A percentile compares a stretch with the other conserved stretches of the same genome.
These are phyloP conservation scores for Candolleomyces aberdarensis DNA, from an alignment of 768 basidiomycete genomes.

Conservation along the genomic window DNA sequence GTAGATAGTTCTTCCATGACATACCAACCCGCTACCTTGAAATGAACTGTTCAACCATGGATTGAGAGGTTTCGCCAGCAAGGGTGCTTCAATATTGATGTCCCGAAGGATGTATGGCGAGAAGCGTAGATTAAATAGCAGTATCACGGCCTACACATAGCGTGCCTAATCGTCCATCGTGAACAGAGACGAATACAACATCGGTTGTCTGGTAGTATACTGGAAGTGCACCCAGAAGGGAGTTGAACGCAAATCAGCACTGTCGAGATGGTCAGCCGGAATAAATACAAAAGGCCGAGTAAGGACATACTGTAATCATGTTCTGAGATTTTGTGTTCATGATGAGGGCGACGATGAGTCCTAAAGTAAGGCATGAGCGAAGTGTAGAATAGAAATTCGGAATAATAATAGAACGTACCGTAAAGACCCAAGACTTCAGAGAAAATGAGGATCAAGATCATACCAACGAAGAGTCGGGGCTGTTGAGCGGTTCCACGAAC, in stretches of 20 bases:
- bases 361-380: slow-evolving; percentile 26
- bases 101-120: too few species aligned
- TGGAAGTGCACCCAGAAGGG: not conserved
- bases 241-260: not conserved
- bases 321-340: slow-evolving; percentile 75
- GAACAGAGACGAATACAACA: slow-evolving; percentile 1
- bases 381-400: not conserved
- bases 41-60: too few species aligned
- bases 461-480: slow-evolving; percentile 89
- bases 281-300: too few species aligned
- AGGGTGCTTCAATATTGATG: too few species aligned
- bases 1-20: too few species aligned
- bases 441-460: slow-evolving; percentile 99
- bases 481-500: slow-evolving; percentile 98
- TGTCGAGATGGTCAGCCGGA: not conserved
- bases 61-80: too few species aligned
- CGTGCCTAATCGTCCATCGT: slow-evolving; percentile 5
- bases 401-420: slow-evolving; percentile 38
- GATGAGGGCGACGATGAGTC: slow-evolving; percentile 92
- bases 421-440: slow-evolving; percentile 93
- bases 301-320: slow-evolving; percentile 25
- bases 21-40: too few species aligned
- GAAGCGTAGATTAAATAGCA: slow-evolving; percentile 2
- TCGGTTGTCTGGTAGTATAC: slow-evolving; percentile 1
- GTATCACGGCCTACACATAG: not conserved